Percentiles rank a stretch among this genome's conserved stretches.
Conservation (phyloP, 805 yeast genomes). For the Citeromyces nyonsensis region DNA sequence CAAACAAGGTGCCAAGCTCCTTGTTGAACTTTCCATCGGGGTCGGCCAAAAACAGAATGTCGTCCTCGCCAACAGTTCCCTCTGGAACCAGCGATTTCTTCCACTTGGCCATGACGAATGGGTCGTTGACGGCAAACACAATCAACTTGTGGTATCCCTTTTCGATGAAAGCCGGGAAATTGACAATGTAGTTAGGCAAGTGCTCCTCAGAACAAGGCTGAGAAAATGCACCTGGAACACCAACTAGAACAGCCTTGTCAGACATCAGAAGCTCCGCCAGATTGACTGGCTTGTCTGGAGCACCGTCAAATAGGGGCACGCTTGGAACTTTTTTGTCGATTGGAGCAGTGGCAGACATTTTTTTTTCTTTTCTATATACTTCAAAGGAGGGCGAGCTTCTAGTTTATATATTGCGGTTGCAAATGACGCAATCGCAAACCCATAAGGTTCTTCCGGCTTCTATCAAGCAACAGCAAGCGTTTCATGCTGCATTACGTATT, state of each 20-base stretch:
- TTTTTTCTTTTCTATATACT: not conserved
- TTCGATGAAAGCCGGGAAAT: constrained; percentile 31
- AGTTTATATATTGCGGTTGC: not conserved
- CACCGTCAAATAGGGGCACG: not conserved
- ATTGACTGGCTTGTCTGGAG: not conserved
- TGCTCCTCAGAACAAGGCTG: constrained; percentile 65
- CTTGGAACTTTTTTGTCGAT: not conserved
- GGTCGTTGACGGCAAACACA: constrained; percentile 73
- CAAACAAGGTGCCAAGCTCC: constrained; percentile 53
- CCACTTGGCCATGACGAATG: constrained; percentile 81
- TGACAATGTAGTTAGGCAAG: constrained; percentile 56
- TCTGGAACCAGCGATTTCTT: constrained; percentile 23
- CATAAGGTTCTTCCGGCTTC: too few relatives aligned
- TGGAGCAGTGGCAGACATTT: not conserved
- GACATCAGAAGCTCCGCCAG: not conserved
- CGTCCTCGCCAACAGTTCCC: constrained; percentile 3
- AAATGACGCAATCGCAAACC: too few relatives aligned
- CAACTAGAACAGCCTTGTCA: constrained; percentile 29
- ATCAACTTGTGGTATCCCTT: constrained; percentile 54
- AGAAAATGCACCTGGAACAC: constrained; percentile 69
- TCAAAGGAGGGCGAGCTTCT: not conserved
- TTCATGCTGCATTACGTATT: not conserved
- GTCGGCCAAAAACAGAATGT: constrained; percentile 47
- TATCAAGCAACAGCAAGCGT: not conserved
- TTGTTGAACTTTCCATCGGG: constrained; percentile 60